Evolutionary conservation across 75 land plant species (phyloP).

Genomic region (Azolla pinnata): DNA sequence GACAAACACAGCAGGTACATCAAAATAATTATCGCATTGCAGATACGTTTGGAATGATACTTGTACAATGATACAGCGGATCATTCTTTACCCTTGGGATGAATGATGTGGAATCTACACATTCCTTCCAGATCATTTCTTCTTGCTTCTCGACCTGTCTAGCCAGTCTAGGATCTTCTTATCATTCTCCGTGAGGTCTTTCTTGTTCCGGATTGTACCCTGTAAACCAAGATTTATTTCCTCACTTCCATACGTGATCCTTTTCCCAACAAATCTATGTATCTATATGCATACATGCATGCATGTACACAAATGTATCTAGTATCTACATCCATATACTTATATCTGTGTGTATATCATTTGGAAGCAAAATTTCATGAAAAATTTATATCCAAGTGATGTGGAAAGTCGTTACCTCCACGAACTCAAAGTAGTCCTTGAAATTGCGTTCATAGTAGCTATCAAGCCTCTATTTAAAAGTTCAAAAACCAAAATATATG

Average conservation of each 20-base stretch:
- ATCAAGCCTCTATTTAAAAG: not conserved
- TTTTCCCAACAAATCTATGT: not conserved
- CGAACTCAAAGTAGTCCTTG: constrained; percentile 1
- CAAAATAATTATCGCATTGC: too few relatives aligned
- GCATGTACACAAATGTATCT: not conserved
- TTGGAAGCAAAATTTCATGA: too few relatives aligned
- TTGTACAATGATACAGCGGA: too few relatives aligned
- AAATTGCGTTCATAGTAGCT: constrained; percentile 6
- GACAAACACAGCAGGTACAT: too few relatives aligned
- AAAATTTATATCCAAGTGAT: too few relatives aligned
- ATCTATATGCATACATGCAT: not conserved
- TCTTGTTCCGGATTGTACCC: not conserved
- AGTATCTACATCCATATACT: not conserved
- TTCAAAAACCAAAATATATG: not conserved
- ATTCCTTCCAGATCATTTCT: constrained; percentile 1
- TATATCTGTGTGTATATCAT: not conserved
- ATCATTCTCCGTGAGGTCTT: not conserved
- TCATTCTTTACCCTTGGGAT: too few relatives aligned
- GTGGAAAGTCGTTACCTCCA: too few relatives aligned
- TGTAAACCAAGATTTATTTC: not conserved
- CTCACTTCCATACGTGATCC: not conserved
- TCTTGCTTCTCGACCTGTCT: not conserved
- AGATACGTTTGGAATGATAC: too few relatives aligned
- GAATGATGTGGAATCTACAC: too few relatives aligned
- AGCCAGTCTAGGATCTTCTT: not conserved